phyloP scores from a whole-genome alignment of 2,329 filamentous ascomycete species.

The Penicillium sp. region DNA sequence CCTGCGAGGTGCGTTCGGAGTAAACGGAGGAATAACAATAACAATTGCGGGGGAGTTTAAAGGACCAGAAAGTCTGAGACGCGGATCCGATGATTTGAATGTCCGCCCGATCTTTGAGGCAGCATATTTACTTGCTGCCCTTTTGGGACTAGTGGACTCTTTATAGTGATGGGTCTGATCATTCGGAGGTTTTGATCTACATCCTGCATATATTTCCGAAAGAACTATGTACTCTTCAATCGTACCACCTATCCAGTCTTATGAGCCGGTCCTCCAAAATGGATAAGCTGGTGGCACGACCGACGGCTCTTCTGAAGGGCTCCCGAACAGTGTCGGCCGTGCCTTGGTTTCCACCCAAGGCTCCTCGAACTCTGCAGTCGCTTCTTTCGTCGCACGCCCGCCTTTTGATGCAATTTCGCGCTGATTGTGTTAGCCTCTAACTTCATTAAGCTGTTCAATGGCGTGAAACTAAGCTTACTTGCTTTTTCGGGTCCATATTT shows the following conservation, averaged over 20 bases:
- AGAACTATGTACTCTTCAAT: neutral
- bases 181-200: neutral
- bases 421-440: slow-evolving; percentile 9
- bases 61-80: slow-evolving; percentile 1
- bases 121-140: slow-evolving; percentile 18
- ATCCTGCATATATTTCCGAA: neutral
- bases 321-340: neutral
- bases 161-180: neutral
- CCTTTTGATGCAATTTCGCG: slow-evolving; percentile 27
- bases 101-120: slow-evolving; percentile 14
- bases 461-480: slow-evolving; percentile 16
- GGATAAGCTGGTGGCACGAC: slow-evolving; percentile 22
- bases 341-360: slow-evolving; percentile 3
- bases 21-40: slow-evolving; percentile 17
- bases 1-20: neutral
- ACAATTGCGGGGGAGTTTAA: slow-evolving; percentile 7
- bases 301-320: slow-evolving; percentile 15
- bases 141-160: slow-evolving; percentile 13
- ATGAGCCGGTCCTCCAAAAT: slow-evolving; percentile 17
- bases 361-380: slow-evolving; percentile 7
- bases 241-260: neutral
- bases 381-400: slow-evolving; percentile 20
- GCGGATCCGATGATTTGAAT: slow-evolving; percentile 1
- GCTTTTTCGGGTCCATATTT: slow-evolving; percentile 29
- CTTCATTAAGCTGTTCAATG: neutral